Evolutionary conservation across 176 grass and related monocot species (phyloP), one percentile per base, ranked within the genome.

Genomic region (Oryza longistaminata): DNA sequence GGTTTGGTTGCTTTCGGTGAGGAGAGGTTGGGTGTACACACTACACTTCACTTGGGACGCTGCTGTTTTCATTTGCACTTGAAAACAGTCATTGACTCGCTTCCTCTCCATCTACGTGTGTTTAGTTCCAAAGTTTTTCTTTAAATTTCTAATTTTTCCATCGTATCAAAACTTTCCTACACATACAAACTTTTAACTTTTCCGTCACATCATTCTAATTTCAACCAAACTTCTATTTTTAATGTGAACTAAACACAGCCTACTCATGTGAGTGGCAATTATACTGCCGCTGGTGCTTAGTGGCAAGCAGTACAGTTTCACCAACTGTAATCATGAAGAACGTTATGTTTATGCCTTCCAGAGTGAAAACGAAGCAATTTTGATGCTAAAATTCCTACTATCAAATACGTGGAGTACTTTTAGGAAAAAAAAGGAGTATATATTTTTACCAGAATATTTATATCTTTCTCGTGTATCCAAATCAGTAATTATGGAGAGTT

Each of bases 1-100:
- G 33, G 79, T 64, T 46, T 46, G 61, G 66, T 16, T 62, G 19
- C 68, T 16, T 68, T 52, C 65, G 82, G 85, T 91, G 67, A 64
- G 81, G 76, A 87, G 81, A 72, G 66, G 90, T 88, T 88, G 21
- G 64, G 70, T 34, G 71, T 7, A 7, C 52, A 55, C 52, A 19
- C 1, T 34, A 55, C 52, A 19, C 1, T 34, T 40, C 50, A 9
- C 55, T 13, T 60, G 39, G 7, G 39, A 40, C 39, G 58, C 71
- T 14, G 82, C 58, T 29, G 61, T 48, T 2, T 48, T 7, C 11
- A 0, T 53, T 29, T 6, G 22, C 3, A 0, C 19, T 10, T 27
- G 27, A 27, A 27, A 27, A 27, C 2, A 31, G 29, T 31, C 37
- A 7, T 6, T 1, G 12, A n/a, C 5, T 77, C 21, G 15, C 8